Percentiles rank a stretch among this genome's conserved stretches.
Evolutionary conservation across 768 basidiomycete species (phyloP).

Genomic region (Mycena filopes): DNA sequence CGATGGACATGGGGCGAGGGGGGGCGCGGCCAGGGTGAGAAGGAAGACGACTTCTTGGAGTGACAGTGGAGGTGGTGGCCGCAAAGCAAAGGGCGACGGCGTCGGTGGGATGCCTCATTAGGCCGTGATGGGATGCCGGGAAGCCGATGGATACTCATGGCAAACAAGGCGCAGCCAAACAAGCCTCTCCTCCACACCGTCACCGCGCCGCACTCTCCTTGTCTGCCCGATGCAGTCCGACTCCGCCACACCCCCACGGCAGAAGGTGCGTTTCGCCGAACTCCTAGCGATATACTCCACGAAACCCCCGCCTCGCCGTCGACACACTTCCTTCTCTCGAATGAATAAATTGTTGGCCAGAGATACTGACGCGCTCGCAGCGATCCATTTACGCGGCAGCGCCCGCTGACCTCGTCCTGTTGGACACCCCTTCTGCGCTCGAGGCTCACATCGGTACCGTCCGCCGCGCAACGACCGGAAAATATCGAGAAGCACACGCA

Average conservation of each 20-base stretch:
- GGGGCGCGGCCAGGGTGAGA: too few species aligned
- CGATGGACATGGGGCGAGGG: too few species aligned
- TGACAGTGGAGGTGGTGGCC: too few species aligned
- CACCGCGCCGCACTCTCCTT: too few species aligned
- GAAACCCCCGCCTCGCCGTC: not conserved
- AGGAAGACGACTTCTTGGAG: too few species aligned
- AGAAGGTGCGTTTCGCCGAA: not conserved
- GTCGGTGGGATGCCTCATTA: too few species aligned
- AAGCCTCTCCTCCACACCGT: too few species aligned
- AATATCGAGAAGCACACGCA: conserved; percentile 66
- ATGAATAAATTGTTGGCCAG: not conserved
- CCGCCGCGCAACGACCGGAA: conserved; percentile 67
- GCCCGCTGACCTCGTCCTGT: conserved; percentile 71
- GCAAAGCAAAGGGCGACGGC: too few species aligned
- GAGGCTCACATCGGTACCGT: conserved; percentile 80
- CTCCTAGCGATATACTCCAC: not conserved
- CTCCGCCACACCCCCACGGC: not conserved
- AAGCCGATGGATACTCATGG: too few species aligned
- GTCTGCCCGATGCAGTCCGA: not conserved
- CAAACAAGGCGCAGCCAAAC: too few species aligned
- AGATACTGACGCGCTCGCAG: conserved; percentile 49
- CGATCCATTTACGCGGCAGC: conserved; percentile 84
- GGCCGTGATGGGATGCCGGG: too few species aligned
- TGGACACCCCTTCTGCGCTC: conserved; percentile 79
- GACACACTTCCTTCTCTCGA: not conserved